These are phyloP conservation scores for Collariella sp. DNA, from an alignment of 495 filamentous ascomycete genomes.

Conservation along the genomic window DNA sequence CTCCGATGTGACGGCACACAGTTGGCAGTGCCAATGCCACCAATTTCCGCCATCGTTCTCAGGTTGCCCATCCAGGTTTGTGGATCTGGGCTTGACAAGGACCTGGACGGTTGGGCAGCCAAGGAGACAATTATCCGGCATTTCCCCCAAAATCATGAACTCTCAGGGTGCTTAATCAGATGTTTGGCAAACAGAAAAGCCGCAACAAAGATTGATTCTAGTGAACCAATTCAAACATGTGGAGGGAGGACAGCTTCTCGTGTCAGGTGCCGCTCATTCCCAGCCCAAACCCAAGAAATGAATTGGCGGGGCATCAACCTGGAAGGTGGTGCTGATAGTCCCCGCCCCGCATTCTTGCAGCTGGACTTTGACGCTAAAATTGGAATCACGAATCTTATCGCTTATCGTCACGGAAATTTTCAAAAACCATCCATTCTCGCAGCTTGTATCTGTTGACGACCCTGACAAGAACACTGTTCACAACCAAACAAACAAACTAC, in stretches of 20 bases:
- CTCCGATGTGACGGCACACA: too few relatives aligned
- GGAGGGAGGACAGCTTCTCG: too few relatives aligned
- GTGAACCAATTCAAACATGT: too few relatives aligned
- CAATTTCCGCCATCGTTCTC: not conserved
- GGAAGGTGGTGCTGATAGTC: too few relatives aligned
- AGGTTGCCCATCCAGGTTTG: not conserved
- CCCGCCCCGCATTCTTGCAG: constrained; percentile 9
- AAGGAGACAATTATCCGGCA: too few relatives aligned
- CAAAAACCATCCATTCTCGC: not conserved
- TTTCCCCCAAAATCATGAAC: too few relatives aligned
- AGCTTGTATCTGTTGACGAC: not conserved
- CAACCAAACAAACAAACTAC: not conserved
- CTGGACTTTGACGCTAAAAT: constrained; percentile 1
- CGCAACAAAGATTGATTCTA: not conserved
- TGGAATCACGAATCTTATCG: constrained; percentile 12
- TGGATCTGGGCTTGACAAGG: not conserved
- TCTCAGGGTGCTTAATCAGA: not conserved
- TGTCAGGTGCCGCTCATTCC: not conserved
- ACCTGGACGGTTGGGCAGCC: not conserved
- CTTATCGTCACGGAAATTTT: constrained; percentile 24
- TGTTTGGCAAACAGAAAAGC: too few relatives aligned
- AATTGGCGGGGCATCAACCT: not conserved
- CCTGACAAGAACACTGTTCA: not conserved
- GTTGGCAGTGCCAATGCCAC: too few relatives aligned
- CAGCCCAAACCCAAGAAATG: not conserved